Evolutionary conservation across 768 basidiomycete genomes (phyloP), one percentile per base, ranked within the genome.

Genomic region (Mycena filopes): DNA sequence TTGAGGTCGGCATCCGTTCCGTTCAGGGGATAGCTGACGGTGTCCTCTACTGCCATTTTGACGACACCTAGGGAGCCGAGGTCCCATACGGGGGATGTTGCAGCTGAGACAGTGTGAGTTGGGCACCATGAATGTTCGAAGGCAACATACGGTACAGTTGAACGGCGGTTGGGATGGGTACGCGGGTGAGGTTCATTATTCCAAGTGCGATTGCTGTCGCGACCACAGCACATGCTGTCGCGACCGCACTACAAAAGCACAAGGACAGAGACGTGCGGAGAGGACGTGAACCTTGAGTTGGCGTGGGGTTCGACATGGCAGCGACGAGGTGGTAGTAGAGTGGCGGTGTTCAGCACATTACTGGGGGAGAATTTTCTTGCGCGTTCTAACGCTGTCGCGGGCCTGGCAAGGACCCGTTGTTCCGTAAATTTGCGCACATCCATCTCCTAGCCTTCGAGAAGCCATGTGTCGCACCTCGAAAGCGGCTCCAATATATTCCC

Each of bases 11-110:
- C 68, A 38, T 55, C 41, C 2, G 49, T 15, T 13, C 66, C 68
- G 45, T 67, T 62, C n/a, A 72, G 65, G 4, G 51, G 51, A 38
- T 69, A 75, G 49, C 66, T 71, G 3, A 55, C 56, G 1, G 49
- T 70, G 60, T 75, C 70, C 49, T 75, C 71, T 45, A 75, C 54
- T 13, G 49, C 55, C 55, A 73, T 63, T 45, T 65, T 46, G 11
- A 70, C 73, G 12, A 41, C 21, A 5, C 70, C 60, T 5, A 71
- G 67, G 1, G 64, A 46, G 2, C 55, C 55, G 41, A 82, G 71
- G 79, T 81, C 33, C 55, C 55, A 55, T 4, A 55, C 55, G 21
- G 55, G 55, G 16, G 55, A 42, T 5, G 26, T 31, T 45, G 41
- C 55, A 29, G 55, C 55, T 55, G 23, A 46, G 31, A 21, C 25